Base-by-base conservation (phyloP, 176 grass and related monocot species). In the Oryza officinalis region DNA sequence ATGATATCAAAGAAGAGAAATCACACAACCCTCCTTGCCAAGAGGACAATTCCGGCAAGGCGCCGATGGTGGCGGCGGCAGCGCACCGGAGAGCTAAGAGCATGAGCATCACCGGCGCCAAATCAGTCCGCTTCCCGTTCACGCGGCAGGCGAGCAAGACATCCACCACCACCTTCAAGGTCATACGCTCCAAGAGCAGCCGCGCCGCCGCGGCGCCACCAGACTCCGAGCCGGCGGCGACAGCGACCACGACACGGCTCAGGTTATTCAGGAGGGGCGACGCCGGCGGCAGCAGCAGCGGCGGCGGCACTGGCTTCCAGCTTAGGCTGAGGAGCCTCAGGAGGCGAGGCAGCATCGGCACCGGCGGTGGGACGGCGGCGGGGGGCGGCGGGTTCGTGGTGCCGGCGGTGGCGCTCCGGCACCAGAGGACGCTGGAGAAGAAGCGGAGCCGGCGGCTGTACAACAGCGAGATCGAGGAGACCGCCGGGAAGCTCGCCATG, bases 381-480 rank as follows among this genome's bases (percentile, higher is more conserved):
- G 2, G 60, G 18, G 2, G 59, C 0, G 79, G 87, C 0, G 79
- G 87, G 0, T 84, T 90, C 1, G 18, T 87, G 0, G 85, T 86
- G 64, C 85, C 85, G 3, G 75, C 65, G 8, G 82, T 94, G 45
- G 30, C 74, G 73, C 73, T 94, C 5, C 71, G 82, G 78, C 90
- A 94, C 27, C 87, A 85, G 72, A 91, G 88, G 84, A 90, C 85
- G 41, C 74, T 87, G 80, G 87, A 95, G 78, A 92, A 90, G 75
- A 94, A 92, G 81, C 69, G 27, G 32, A 90, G 88, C 79, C 87
- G 83, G 77, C 78, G 81, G 80, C 71, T 95, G 63, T 92, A 86
- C 85, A 95, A 92, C 65, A 83, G 50, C 44, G 13, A 88, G 30
- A 90, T 92, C 65, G 90, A 92, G 74, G 93, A 95, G 83, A 92